Conservation (phyloP, 768 basidiomycete species). For the Lactarius trivialis region DNA sequence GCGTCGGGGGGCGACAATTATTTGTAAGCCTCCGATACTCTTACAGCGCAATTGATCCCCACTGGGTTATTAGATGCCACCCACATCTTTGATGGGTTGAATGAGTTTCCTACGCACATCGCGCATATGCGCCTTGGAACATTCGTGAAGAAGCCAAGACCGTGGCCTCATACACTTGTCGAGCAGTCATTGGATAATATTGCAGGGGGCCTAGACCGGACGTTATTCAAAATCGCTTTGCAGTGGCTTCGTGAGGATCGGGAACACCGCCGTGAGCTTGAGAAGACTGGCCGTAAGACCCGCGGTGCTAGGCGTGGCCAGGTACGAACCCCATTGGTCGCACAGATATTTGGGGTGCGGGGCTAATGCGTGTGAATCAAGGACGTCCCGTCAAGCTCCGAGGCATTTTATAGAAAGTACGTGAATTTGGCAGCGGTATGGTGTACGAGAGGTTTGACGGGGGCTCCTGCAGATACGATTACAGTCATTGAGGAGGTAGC, state of each 20-base stretch:
- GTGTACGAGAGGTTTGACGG: not conserved
- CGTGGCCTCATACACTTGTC: constrained; percentile 53
- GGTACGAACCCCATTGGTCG: constrained; percentile 32
- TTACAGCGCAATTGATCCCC: not conserved
- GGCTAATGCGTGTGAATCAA: constrained; percentile 26
- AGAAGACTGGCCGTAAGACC: constrained; percentile 50
- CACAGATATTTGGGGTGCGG: not conserved
- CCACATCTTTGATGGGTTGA: constrained; percentile 93
- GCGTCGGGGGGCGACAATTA: constrained; percentile 72
- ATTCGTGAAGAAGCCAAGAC: constrained; percentile 56
- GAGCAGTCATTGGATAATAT: constrained; percentile 23
- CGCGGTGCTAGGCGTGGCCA: constrained; percentile 54
- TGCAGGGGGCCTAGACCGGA: constrained; percentile 26
- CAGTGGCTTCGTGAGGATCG: constrained; percentile 86
- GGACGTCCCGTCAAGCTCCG: constrained; percentile 65
- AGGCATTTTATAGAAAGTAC: constrained; percentile 81
- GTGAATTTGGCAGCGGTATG: constrained; percentile 23
- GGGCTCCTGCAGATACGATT: constrained; percentile 11
- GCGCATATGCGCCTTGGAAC: constrained; percentile 85
- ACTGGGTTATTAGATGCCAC: constrained; percentile 72
- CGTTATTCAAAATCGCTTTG: constrained; percentile 68
- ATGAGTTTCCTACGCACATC: constrained; percentile 88
- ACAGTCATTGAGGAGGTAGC: constrained; percentile 6
- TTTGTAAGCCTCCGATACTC: constrained; percentile 46
- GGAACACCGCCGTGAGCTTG: constrained; percentile 51